Evolutionary conservation across 2,329 filamentous ascomycete species (phyloP).

Genomic region (Calonectria henricotiae): DNA sequence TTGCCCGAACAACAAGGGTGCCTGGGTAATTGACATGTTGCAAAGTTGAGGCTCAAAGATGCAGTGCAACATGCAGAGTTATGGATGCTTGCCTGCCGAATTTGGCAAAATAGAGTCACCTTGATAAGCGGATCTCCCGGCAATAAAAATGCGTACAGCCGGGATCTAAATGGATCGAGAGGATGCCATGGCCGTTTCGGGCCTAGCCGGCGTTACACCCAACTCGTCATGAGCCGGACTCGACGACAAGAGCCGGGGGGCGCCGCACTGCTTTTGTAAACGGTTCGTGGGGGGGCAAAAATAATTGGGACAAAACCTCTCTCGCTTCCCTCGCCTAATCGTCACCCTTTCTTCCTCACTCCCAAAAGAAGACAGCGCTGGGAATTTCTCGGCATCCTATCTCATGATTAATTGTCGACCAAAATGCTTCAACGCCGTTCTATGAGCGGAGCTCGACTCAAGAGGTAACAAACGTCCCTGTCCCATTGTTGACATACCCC

Average conservation of each 20-base stretch:
- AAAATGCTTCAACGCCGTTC: slow-evolving; percentile 18
- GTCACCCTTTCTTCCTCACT: background rate
- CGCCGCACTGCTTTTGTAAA: background rate
- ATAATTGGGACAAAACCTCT: slow-evolving; percentile 11
- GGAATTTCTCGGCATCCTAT: slow-evolving; percentile 13
- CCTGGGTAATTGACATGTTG: background rate
- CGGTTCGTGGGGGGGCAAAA: slow-evolving; percentile 21
- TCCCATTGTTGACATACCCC: background rate
- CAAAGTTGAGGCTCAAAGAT: slow-evolving; percentile 28
- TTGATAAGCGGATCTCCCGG: slow-evolving; percentile 18
- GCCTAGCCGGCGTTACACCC: slow-evolving; percentile 18
- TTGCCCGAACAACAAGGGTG: slow-evolving; percentile 12
- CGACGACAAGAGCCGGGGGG: slow-evolving; percentile 13
- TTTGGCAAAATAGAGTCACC: background rate
- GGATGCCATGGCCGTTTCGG: background rate
- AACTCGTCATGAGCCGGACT: slow-evolving; percentile 18
- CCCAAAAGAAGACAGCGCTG: slow-evolving; percentile 8
- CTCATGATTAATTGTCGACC: background rate
- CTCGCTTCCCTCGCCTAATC: background rate
- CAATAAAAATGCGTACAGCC: slow-evolving; percentile 1
- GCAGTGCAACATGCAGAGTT: background rate
- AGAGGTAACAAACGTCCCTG: slow-evolving; percentile 8
- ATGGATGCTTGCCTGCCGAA: slow-evolving; percentile 18
- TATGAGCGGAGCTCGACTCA: slow-evolving; percentile 14
- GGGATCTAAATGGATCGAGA: slow-evolving; percentile 18